phyloP scores from a whole-genome alignment of 768 basidiomycete genomes.

The Mycena albidolilacea region DNA sequence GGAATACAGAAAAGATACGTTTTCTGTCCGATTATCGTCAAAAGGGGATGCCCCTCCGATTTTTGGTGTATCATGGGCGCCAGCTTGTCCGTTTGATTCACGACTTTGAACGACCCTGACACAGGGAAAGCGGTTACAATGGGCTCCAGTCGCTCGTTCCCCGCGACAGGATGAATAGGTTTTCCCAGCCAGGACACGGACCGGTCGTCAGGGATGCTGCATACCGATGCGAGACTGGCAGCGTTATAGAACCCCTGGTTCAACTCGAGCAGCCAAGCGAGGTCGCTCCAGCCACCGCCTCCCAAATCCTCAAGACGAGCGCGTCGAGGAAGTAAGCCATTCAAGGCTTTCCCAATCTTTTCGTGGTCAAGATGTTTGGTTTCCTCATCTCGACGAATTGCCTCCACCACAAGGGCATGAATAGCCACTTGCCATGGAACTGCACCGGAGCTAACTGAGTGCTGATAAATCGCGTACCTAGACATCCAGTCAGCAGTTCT shows the following conservation, averaged over 20 bases:
- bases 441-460: conserved; percentile 9
- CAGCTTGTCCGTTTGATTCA: too few relatives aligned
- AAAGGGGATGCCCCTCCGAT: neutral
- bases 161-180: conserved; percentile 39
- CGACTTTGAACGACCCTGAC: neutral
- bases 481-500: neutral
- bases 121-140: conserved; percentile 9
- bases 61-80: too few relatives aligned
- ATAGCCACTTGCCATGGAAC: conserved; percentile 19
- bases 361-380: conserved; percentile 32
- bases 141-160: conserved; percentile 39
- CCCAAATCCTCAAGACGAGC: conserved; percentile 38
- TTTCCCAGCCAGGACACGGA: conserved; percentile 41
- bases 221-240: conserved; percentile 41
- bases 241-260: conserved; percentile 48
- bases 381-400: conserved; percentile 40
- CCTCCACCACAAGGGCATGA: conserved; percentile 35
- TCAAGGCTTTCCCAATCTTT: conserved; percentile 43
- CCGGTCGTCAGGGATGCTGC: neutral
- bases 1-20: neutral
- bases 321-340: conserved; percentile 44
- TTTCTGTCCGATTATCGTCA: conserved; percentile 5
- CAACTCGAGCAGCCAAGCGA: conserved; percentile 46
- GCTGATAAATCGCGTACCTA: conserved; percentile 25
- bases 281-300: conserved; percentile 42